Base-by-base conservation (phyloP, 805 yeast genomes). In the Zygoascus tannicola region DNA sequence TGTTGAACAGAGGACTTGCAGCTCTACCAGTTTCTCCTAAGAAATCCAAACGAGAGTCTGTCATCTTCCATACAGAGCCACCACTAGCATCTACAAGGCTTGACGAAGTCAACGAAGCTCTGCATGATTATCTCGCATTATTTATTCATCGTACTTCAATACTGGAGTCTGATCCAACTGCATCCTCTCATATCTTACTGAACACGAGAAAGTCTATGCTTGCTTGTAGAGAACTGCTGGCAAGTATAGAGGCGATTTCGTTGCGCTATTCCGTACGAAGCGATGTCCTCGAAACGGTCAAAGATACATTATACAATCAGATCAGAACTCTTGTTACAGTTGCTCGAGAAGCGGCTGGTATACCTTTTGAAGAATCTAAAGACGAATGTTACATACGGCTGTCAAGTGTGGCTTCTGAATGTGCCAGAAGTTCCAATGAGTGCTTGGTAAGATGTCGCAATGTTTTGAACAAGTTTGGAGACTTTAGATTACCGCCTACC, bases 131-230 rank as follows among this genome's bases (percentile, higher is more conserved):
- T 45, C 53, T 66, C 35, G 56, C 59, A 26, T 48, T 56, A 4
- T 65, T 63, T 45, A 46, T 61, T 23, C 60, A 58, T 41, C 53
- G 59, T 18, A 44, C 53, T 40, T 39, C 54, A 10, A 36, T 51
- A 8, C 44, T 60, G 22, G 56, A 56, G 22, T 42, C 52, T 14
- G 61, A 58, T 40, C 56, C 63, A 16, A 49, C 57, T 5, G 57
- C 64, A 3, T 52, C 60, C 16, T 53, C 55, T 1, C 59, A 56
- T 41, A 53, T 66, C 22, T 56, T 66, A 30, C 47, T 55, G 39
- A 57, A 58, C 40, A 64, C 69, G 4, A 54, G 68, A 10, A 64
- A 60, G 44, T 56, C 66, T 32, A 65, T 65, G 61, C 58, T 64
- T 18, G 65, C 66, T 1, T 62, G 67, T 36, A 58, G 69, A 19